Conservation (phyloP, 2,329 filamentous ascomycete genomes). For the Chaetomium olivaceum region DNA sequence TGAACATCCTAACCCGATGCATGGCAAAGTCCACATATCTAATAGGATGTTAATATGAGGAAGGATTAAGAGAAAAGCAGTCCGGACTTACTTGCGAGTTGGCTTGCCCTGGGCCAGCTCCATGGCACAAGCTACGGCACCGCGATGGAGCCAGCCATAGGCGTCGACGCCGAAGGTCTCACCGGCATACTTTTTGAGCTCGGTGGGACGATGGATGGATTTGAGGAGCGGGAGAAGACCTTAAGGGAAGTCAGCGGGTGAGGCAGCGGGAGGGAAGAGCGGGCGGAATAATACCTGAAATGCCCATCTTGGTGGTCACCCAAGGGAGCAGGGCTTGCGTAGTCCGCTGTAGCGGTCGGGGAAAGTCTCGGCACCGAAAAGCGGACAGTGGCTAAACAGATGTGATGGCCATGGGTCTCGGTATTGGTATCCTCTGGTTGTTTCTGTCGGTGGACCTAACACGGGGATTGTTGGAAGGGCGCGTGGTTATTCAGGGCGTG, state of each 20-base stretch:
- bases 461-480: background rate
- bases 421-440: background rate
- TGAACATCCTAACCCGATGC: slow-evolving; percentile 88
- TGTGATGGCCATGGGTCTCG: slow-evolving; percentile 22
- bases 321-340: background rate
- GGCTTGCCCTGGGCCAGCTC: slow-evolving; percentile 87
- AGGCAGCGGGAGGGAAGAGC: background rate
- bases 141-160: slow-evolving; percentile 97
- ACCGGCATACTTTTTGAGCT: slow-evolving; percentile 82
- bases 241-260: slow-evolving; percentile 9
- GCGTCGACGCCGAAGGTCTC: slow-evolving; percentile 93
- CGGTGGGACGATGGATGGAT: slow-evolving; percentile 88
- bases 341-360: background rate
- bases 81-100: slow-evolving; percentile 71
- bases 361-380: background rate
- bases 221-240: slow-evolving; percentile 86
- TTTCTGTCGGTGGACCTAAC: background rate
- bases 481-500: slow-evolving; percentile 13
- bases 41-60: background rate
- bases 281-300: slow-evolving; percentile 28
- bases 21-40: slow-evolving; percentile 91
- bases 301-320: slow-evolving; percentile 31
- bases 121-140: slow-evolving; percentile 84
- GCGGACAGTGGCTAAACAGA: slow-evolving; percentile 7
- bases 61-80: slow-evolving; percentile 19